Conservation (phyloP, 163 green algal species). For the Chlamydomonas reinhardtii region DNA sequence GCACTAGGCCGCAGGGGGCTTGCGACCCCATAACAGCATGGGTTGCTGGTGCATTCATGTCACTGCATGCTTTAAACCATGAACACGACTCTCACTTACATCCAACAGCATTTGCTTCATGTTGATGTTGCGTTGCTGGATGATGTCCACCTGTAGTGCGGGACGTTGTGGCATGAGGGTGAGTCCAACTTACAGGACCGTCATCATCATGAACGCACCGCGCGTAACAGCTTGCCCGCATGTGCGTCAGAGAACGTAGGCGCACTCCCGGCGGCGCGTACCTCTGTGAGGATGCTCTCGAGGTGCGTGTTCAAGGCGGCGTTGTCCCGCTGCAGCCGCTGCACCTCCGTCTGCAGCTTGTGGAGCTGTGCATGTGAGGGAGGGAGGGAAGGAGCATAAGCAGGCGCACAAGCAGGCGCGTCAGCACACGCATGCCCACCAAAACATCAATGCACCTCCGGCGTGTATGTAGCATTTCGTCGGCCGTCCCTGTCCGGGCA, state of each 20-base stretch:
- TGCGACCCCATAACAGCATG: no score
- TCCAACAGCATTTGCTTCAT: constrained; percentile 51
- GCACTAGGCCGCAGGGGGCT: no score
- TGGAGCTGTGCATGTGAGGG: background rate
- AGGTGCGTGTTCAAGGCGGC: constrained; percentile 14
- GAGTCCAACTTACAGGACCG: no score
- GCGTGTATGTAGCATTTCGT: no score
- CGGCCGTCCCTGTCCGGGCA: no score
- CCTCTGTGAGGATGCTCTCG: constrained; percentile 1
- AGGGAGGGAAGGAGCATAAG: background rate
- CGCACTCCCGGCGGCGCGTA: no score
- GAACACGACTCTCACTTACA: background rate
- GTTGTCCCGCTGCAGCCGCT: constrained; percentile 13
- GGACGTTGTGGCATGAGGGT: no score
- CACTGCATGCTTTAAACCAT: background rate
- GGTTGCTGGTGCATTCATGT: no score
- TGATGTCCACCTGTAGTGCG: background rate
- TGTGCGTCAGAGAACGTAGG: no score
- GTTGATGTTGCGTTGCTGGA: constrained; percentile 21
- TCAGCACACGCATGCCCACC: background rate
- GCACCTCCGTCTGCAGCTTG: constrained; percentile 25
- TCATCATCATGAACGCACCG: no score
- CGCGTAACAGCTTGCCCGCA: no score
- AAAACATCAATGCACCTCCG: background rate
- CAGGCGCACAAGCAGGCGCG: background rate